Evolutionary conservation across 2,329 filamentous ascomycete genomes (phyloP), one percentile per base, ranked within the genome.

Genomic region (Colletotrichum destructivum): DNA sequence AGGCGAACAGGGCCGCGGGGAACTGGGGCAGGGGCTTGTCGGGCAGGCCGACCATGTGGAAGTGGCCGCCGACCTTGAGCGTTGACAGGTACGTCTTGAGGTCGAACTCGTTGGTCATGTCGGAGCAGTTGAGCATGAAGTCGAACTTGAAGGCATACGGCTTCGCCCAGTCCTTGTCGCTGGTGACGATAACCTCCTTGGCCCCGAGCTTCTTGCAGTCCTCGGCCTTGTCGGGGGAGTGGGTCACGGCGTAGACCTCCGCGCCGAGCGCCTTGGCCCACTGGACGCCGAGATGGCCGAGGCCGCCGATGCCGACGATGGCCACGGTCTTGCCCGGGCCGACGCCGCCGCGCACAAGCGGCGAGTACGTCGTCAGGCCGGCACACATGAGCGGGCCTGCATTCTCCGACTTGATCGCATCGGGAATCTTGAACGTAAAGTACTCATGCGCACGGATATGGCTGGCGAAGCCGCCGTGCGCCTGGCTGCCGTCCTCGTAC

Each of bases 331-430:
- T 93, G 5, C 93, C 93, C 0, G 91, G 91, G 0, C 93, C 93
- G 44, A 89, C 87, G 1, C 89, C 89, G 46, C 93, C 90, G 38
- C 91, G 87, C 61, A 87, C 87, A 18, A 96, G 81, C 0, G 94
- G 93, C 5, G 88, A 88, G 78, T 89, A 96, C 0, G 92, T 88
- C 0, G 94, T 96, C 63, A 96, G 87, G 1, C 94, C 94, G 1
- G 90, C 94, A 78, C 94, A 96, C 38, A 96, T 86, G 84, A 96
- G 90, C 1, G 93, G 93, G 1, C 93, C 88, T 0, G 85, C 87
- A 1, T 84, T 77, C 42, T 86, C 84, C 0, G 84, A 84, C 9
- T 84, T 79, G 12, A 90, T 80, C 1, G 77, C 79, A n/a, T 89
- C 87, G 0, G 88, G 88, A 47, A 90, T 88, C 73, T 87, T 87